Evolutionary conservation across 257 asterid species (phyloP), one percentile per base, ranked within the genome.

Genomic region (Ajuga chamaepitys): DNA sequence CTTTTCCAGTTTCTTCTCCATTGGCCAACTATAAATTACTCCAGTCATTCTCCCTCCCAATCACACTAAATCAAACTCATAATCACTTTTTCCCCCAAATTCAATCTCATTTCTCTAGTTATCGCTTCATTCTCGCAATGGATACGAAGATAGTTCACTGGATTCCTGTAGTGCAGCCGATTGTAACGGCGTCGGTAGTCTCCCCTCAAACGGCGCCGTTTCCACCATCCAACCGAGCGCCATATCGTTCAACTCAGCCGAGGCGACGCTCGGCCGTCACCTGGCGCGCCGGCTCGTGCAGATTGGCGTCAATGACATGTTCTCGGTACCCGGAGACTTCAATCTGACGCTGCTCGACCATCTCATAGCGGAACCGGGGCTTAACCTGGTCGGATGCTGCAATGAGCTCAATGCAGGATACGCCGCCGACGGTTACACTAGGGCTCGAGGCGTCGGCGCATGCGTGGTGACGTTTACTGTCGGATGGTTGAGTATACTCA

Each of bases 321-420:
- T 78, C 50, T 71, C 83, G 4, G 82, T 77, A 2, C 82, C 82
- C 9, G 81, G 81, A 3, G 81, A 77, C 58, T 77, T 77, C 67
- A 77, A 77, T 47, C 59, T 77, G 4, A 74, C 83, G 51, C 63
- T 78, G 24, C 83, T 78, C n/a, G 83, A 78, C 41, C 67, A 78
- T 42, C 75, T 74, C 9, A 66, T 78, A 6, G 83, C 75, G 7
- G 83, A 78, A 73, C 83, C 80, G 0, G 83, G 75, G 7, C 80
- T 78, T 16, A 78, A 78, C 10, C n/a, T 74, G n/a, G 26, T 78
- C 52, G 83, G 83, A 62, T 78, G 83, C 72, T 78, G 83, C 70
- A 78, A 78, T 4, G 83, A 78, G 67, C 80, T 78, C 59, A 78
- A 78, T 57, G 83, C 80, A 3, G 83, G 83, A 2, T 74, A 78